Evolutionary conservation across 208 protist species (phyloP).

Genomic region (Trypanosoma platydactyli): DNA sequence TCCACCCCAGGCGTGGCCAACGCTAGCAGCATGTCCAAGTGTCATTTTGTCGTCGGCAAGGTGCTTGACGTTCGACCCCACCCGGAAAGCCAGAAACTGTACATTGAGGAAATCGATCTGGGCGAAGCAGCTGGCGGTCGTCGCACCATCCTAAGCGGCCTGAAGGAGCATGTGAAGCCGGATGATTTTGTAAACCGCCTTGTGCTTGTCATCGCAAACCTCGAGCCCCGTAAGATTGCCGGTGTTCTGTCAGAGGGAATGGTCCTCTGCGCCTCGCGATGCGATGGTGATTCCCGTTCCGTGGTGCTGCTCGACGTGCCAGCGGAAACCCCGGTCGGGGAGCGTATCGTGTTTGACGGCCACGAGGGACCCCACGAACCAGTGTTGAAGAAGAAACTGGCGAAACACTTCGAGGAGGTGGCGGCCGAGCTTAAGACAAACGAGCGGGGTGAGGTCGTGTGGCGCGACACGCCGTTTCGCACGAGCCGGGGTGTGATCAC

Average conservation of each 20-base stretch:
- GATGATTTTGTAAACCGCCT: conserved; percentile 82
- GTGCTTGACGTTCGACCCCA: conserved; percentile 87
- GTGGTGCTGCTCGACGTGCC: conserved; percentile 89
- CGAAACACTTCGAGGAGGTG: conserved; percentile 90
- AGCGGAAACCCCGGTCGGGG: conserved; percentile 80
- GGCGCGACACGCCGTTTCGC: conserved; percentile 63
- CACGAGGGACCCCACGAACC: conserved; percentile 74
- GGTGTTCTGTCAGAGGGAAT: conserved; percentile 91
- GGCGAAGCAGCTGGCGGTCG: conserved; percentile 75
- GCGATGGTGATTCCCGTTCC: conserved; percentile 42
- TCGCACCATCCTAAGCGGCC: conserved; percentile 90
- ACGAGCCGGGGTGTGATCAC: conserved; percentile 69
- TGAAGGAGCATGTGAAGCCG: conserved; percentile 83
- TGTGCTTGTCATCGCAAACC: conserved; percentile 91
- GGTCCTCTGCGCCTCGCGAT: conserved; percentile 89
- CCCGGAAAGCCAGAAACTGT: conserved; percentile 89
- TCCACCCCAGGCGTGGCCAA: no score
- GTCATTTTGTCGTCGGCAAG: conserved; percentile 86
- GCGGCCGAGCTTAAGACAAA: conserved; percentile 69
- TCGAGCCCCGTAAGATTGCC: conserved; percentile 92
- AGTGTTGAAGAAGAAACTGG: conserved; percentile 91
- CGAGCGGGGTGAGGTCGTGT: conserved; percentile 72
- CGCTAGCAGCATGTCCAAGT: conserved; percentile 83
- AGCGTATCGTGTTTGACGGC: conserved; percentile 88
- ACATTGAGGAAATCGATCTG: conserved; percentile 94